These are phyloP conservation scores for Luvunga scandens DNA, from an alignment of 345 rosid species.

Conservation along the genomic window DNA sequence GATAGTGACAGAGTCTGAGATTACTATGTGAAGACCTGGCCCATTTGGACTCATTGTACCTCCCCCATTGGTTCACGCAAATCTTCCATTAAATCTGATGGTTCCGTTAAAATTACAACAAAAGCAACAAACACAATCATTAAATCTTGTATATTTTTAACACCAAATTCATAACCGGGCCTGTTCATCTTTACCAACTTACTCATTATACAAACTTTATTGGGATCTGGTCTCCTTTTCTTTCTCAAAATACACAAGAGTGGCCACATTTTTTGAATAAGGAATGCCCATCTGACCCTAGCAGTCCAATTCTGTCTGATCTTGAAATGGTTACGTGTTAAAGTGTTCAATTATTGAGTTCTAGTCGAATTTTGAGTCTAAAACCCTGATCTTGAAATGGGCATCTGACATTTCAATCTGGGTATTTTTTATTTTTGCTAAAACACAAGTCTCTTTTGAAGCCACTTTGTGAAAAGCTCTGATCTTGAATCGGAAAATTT, in stretches of 20 bases:
- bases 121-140: slow-evolving; percentile 8
- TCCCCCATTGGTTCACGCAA: not conserved
- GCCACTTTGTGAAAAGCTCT: not conserved
- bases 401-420: not conserved
- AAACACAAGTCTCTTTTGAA: not conserved
- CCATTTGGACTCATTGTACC: not conserved
- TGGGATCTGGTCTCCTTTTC: slow-evolving; percentile 9
- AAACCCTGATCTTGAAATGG: not conserved
- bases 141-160: not conserved
- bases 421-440: not conserved
- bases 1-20: not conserved
- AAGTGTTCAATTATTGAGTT: no score
- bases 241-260: slow-evolving; percentile 4
- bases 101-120: not conserved
- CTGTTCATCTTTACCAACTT: not conserved
- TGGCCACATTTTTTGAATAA: not conserved
- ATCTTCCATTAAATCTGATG: not conserved
- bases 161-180: not conserved
- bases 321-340: no score
- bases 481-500: not conserved
- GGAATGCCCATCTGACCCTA: not conserved
- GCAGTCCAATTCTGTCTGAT: not conserved
- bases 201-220: not conserved
- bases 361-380: not conserved
- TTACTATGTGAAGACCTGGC: not conserved